A percentile compares a stretch with the other conserved stretches of the same genome.
Conservation (phyloP, 352 stramenopile species). For the Phytophthora syringae region DNA sequence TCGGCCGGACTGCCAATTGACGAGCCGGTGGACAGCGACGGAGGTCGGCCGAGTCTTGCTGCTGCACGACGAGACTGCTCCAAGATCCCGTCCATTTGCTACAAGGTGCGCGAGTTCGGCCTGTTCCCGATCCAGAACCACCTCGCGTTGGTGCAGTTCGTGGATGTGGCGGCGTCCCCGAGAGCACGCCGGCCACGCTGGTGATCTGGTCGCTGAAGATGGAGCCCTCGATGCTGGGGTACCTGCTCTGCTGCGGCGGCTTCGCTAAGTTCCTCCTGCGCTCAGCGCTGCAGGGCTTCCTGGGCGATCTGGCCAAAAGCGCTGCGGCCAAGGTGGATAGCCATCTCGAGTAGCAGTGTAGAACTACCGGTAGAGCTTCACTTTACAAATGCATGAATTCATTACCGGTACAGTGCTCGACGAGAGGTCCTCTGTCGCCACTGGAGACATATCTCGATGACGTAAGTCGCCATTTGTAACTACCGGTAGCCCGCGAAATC, state of each 20-base stretch:
- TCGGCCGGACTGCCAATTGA: conserved; percentile 46
- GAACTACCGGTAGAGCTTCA: not conserved
- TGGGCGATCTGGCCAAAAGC: conserved; percentile 32
- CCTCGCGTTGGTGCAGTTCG: conserved; percentile 70
- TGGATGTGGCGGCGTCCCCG: conserved; percentile 50
- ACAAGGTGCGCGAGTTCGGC: conserved; percentile 59
- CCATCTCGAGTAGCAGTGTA: conserved; percentile 28
- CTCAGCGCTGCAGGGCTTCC: conserved; percentile 37
- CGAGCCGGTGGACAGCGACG: conserved; percentile 33
- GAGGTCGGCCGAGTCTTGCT: conserved; percentile 35
- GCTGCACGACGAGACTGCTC: conserved; percentile 22
- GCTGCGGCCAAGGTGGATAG: conserved; percentile 14
- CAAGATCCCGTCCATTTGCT: conserved; percentile 61
- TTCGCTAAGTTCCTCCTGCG: conserved; percentile 47
- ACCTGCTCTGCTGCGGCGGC: conserved; percentile 56
- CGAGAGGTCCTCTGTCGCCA: not conserved
- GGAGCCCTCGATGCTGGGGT: conserved; percentile 43
- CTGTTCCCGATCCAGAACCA: conserved; percentile 58
- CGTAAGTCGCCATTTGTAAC: no score
- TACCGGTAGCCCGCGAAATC: no score
- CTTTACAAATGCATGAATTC: no score
- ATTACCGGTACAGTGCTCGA: no score
- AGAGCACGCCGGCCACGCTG: conserved; percentile 48
- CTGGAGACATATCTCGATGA: no score
- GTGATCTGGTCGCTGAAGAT: conserved; percentile 62